These are phyloP conservation scores for Trichoderma erinaceum DNA, from an alignment of 495 filamentous ascomycete genomes.

Conservation along the genomic window DNA sequence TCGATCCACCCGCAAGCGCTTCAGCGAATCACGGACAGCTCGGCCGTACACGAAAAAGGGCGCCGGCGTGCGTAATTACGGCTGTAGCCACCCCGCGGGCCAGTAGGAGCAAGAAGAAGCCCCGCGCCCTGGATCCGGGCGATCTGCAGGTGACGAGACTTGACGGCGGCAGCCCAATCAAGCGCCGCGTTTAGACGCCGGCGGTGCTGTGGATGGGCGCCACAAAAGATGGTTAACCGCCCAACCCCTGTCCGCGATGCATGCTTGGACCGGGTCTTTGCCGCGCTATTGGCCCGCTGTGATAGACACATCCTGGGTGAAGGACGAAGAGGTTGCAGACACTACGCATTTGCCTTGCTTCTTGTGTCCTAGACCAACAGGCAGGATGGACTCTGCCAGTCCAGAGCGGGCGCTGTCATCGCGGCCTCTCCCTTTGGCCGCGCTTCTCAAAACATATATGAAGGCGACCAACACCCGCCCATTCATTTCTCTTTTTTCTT, in stretches of 20 bases:
- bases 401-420: not conserved
- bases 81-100: not conserved
- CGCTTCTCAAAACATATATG: slow-evolving; percentile 9
- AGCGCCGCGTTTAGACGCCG: slow-evolving; percentile 12
- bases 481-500: slow-evolving; percentile 41
- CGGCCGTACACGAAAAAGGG: not conserved
- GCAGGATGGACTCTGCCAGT: not conserved
- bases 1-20: slow-evolving; percentile 9
- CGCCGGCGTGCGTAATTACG: not conserved
- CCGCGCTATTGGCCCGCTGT: slow-evolving; percentile 10
- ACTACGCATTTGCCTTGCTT: not conserved
- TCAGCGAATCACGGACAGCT: slow-evolving; percentile 7
- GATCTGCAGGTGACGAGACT: slow-evolving; percentile 12
- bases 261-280: slow-evolving; percentile 5
- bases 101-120: not conserved
- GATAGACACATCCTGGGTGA: not conserved
- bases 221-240: slow-evolving; percentile 6
- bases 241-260: slow-evolving; percentile 3
- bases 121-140: not conserved
- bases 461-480: slow-evolving; percentile 19
- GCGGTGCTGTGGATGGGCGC: slow-evolving; percentile 9
- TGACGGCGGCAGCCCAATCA: slow-evolving; percentile 12
- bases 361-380: not conserved
- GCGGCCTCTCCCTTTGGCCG: not conserved
- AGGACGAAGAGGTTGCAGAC: slow-evolving; percentile 8